A percentile compares a stretch with the other conserved stretches of the same genome.
These are phyloP conservation scores for Solanum hybrid DNA, from an alignment of 305 asterid genomes.

Conservation along the genomic window DNA sequence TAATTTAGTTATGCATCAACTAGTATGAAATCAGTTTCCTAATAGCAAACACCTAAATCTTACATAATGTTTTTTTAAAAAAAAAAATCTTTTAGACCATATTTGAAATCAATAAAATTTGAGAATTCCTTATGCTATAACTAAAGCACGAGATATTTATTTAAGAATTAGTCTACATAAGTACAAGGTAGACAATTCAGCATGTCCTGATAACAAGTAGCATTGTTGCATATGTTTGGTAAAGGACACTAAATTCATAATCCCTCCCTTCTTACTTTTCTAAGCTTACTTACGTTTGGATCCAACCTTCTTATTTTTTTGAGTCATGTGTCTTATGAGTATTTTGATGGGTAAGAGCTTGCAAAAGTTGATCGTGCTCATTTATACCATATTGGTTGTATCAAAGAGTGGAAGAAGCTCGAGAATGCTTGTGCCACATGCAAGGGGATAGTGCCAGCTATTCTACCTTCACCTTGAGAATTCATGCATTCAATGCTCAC, in stretches of 20 bases:
- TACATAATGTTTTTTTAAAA: no score
- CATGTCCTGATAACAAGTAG: neutral
- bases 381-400: no score
- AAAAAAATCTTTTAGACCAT: no score
- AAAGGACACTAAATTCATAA: no score
- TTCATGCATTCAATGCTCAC: neutral
- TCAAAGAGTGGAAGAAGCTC: neutral
- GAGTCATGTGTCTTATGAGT: neutral
- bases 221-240: neutral
- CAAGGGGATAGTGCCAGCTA: neutral
- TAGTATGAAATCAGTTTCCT: neutral
- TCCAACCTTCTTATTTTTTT: neutral
- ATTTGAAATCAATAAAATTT: no score
- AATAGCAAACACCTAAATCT: neutral
- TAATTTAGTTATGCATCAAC: neutral
- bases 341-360: neutral
- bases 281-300: neutral
- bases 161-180: no score
- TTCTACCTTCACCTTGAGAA: neutral
- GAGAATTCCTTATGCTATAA: neutral
- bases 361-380: neutral
- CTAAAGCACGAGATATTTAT: neutral
- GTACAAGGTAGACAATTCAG: neutral
- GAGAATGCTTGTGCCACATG: neutral
- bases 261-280: neutral